phyloP scores from a whole-genome alignment of 768 basidiomycete species.

The Rhodotorula taiwanensis region DNA sequence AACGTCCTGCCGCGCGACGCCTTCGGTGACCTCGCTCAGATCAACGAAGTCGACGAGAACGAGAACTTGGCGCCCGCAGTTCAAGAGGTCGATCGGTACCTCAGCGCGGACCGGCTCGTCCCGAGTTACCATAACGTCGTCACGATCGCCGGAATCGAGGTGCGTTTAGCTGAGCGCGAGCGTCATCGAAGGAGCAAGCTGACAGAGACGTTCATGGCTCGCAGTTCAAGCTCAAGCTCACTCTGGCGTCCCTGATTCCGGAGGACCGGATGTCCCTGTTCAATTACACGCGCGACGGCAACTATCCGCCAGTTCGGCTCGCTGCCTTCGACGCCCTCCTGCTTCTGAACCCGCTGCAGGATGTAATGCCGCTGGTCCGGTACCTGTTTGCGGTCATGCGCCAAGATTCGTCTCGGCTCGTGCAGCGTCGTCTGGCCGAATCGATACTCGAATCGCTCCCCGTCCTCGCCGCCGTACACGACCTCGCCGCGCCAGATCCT shows the following conservation, averaged over 20 bases:
- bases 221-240: slow-evolving; percentile 74
- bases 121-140: slow-evolving; percentile 91
- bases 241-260: slow-evolving; percentile 67
- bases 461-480: slow-evolving; percentile 77
- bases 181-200: not conserved
- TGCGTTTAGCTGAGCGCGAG: slow-evolving; percentile 44
- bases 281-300: slow-evolving; percentile 85
- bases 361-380: slow-evolving; percentile 65
- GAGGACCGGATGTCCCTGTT: slow-evolving; percentile 73
- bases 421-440: slow-evolving; percentile 81
- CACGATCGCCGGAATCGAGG: slow-evolving; percentile 83
- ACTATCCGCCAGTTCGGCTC: slow-evolving; percentile 81
- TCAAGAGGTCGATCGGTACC: slow-evolving; percentile 80
- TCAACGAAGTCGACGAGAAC: slow-evolving; percentile 47
- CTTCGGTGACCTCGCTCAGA: slow-evolving; percentile 41
- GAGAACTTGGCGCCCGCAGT: slow-evolving; percentile 61
- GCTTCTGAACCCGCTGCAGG: slow-evolving; percentile 68
- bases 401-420: slow-evolving; percentile 69
- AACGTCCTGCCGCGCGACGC: slow-evolving; percentile 58
- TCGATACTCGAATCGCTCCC: slow-evolving; percentile 80
- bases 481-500: slow-evolving; percentile 54
- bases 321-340: slow-evolving; percentile 86
- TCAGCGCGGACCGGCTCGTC: slow-evolving; percentile 88
- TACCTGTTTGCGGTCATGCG: slow-evolving; percentile 82
- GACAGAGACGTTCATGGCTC: slow-evolving; percentile 10